Conservation (phyloP, 441 rosid species). For the Omphalea diandra region DNA sequence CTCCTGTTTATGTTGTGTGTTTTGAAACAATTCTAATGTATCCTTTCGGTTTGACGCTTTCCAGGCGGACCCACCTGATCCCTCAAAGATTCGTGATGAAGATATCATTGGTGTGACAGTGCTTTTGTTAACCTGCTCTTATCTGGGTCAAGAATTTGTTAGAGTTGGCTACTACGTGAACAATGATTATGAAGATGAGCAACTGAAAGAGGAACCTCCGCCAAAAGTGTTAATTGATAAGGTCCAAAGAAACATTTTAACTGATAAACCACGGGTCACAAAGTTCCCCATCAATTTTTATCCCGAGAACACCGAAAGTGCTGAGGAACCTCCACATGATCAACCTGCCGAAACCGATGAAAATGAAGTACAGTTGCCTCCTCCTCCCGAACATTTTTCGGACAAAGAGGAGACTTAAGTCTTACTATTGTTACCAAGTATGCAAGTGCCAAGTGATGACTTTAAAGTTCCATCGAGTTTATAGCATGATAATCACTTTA, state of each 20-base stretch:
- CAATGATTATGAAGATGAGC: slow-evolving; percentile 77
- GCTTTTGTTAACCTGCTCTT: slow-evolving; percentile 70
- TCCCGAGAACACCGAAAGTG: slow-evolving; percentile 51
- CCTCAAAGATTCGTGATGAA: slow-evolving; percentile 68
- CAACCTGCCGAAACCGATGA: slow-evolving; percentile 41
- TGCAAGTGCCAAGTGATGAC: no score
- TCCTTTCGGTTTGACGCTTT: slow-evolving; percentile 14
- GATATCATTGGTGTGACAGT: slow-evolving; percentile 81
- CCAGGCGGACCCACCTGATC: slow-evolving; percentile 81
- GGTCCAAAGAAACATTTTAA: slow-evolving; percentile 67
- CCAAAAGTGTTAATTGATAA: slow-evolving; percentile 55
- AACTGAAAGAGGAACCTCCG: slow-evolving; percentile 73
- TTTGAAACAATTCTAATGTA: neutral
- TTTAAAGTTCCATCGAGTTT: neutral
- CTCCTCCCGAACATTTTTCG: slow-evolving; percentile 31
- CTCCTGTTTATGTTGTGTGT: neutral
- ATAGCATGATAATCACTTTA: slow-evolving; percentile 14
- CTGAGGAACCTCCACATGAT: slow-evolving; percentile 41
- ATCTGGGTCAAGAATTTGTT: slow-evolving; percentile 69
- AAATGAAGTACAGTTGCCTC: slow-evolving; percentile 30
- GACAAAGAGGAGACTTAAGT: slow-evolving; percentile 33
- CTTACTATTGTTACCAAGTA: neutral
- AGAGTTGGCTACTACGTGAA: slow-evolving; percentile 76
- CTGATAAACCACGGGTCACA: slow-evolving; percentile 77
- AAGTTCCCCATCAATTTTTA: slow-evolving; percentile 79